Percentiles rank a stretch among this genome's conserved stretches.
phyloP scores from a whole-genome alignment of 2,329 filamentous ascomycete species.

The Purpureocillium lavendulum region DNA sequence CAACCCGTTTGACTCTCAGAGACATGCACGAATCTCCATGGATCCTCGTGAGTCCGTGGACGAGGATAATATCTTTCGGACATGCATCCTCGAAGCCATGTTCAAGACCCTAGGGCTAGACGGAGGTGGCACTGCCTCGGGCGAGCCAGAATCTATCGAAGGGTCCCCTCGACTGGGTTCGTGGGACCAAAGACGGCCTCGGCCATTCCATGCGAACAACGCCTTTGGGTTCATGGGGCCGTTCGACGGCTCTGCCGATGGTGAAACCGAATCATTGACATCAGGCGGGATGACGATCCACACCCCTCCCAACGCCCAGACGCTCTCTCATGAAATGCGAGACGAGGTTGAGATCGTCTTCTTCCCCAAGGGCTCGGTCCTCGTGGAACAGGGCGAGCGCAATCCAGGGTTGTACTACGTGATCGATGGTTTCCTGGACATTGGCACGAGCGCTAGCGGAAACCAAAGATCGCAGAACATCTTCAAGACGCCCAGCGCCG shows the following conservation, averaged over 20 bases:
- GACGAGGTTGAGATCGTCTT: slow-evolving; percentile 96
- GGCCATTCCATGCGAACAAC: slow-evolving; percentile 61
- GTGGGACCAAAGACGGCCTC: slow-evolving; percentile 73
- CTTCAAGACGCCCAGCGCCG: slow-evolving; percentile 17
- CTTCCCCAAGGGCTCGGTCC: slow-evolving; percentile 87
- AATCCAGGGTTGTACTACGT: slow-evolving; percentile 97
- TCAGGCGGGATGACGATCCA: slow-evolving; percentile 57
- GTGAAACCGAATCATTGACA: slow-evolving; percentile 78
- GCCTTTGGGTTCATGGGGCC: slow-evolving; percentile 88
- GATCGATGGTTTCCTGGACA: slow-evolving; percentile 92
- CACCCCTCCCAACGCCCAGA: slow-evolving; percentile 55
- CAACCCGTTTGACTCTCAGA: slow-evolving; percentile 48
- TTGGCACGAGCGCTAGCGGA: slow-evolving; percentile 73
- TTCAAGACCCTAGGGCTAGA: slow-evolving; percentile 87
- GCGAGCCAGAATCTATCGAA: slow-evolving; percentile 68
- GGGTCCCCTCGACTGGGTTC: slow-evolving; percentile 79
- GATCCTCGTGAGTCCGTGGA: slow-evolving; percentile 76
- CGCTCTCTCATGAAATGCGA: slow-evolving; percentile 69
- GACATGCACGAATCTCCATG: slow-evolving; percentile 38
- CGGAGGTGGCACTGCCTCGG: slow-evolving; percentile 54
- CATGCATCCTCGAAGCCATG: slow-evolving; percentile 89
- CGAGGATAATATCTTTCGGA: slow-evolving; percentile 81
- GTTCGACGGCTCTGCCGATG: slow-evolving; percentile 66
- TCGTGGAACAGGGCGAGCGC: slow-evolving; percentile 95
- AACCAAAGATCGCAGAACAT: slow-evolving; percentile 23